Base-by-base conservation (phyloP, 768 basidiomycete genomes). In the Mycena albidolilacea region DNA sequence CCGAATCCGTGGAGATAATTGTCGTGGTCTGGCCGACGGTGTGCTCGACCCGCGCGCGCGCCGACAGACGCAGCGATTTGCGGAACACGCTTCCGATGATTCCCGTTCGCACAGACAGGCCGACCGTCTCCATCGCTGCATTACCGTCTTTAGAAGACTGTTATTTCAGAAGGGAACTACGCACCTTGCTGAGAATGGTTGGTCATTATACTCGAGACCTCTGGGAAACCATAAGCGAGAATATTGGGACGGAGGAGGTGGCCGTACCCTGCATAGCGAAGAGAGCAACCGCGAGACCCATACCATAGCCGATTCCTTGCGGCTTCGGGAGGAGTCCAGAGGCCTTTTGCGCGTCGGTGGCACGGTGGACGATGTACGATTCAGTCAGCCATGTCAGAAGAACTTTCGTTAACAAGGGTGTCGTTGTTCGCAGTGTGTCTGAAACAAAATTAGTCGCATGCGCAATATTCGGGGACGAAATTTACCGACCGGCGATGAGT, bases 21-120 rank as follows among this genome's bases (percentile, higher is more conserved):
- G 92, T 94, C 11, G 89, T 92, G 61, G 93, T 90, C 77, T 91
- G 85, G 0, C 93, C 93, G 52, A 89, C 89, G 21, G 86, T 89
- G 77, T 92, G 90, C 54, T 89, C 84, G 37, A 87, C 71, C 21
- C 91, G 85, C 10, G 91, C 85, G 61, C 87, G 85, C 0, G 90
- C 89, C 17, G 92, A 93, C 0, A 94, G 81, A 14, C 92, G 87
- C 48, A 94, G 81, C 0, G 91, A 90, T 78, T 94, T 94, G 23
- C 91, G 87, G 74, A 91, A 90, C 41, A 93, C 88, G 39, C 76
- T 78, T 3, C 86, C 87, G 46, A 87, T 85, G 37, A 86, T 69
- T 44, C 83, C 85, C 9, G 89, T 84, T 37, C 90, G 86, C 41
- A 85, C 85, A 10, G 82, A 82, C 37, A 89, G 77, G 7, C 90